Evolutionary conservation across 164 flowering plant genomes (phyloP).

Genomic region (Magnolia kwangsiensis): DNA sequence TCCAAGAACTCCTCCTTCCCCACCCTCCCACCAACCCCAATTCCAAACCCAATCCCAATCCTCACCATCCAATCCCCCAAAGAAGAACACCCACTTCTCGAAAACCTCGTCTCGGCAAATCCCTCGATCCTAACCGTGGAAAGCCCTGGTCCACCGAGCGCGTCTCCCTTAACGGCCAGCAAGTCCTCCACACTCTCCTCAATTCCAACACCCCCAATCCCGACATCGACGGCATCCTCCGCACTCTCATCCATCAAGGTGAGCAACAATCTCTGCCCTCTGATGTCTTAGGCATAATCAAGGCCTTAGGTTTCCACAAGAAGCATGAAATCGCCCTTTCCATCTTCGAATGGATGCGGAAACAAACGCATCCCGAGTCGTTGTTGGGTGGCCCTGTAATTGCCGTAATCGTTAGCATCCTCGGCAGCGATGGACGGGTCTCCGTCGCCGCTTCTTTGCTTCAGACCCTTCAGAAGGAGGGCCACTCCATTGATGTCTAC

Average conservation of each 20-base stretch:
- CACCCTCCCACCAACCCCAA: constrained; percentile 32
- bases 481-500: constrained; percentile 65
- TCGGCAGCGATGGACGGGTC: constrained; percentile 61
- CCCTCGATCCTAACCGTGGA: constrained; percentile 62
- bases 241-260: constrained; percentile 11
- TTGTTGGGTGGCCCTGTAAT: constrained; percentile 45
- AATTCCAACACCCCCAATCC: constrained; percentile 9
- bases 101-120: constrained; percentile 46
- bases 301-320: constrained; percentile 60
- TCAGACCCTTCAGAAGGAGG: constrained; percentile 43
- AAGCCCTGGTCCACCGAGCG: constrained; percentile 62
- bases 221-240: constrained; percentile 26
- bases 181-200: constrained; percentile 40
- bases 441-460: constrained; percentile 53
- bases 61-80: constrained; percentile 8
- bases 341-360: constrained; percentile 62
- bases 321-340: constrained; percentile 54
- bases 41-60: constrained; percentile 19
- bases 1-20: constrained; percentile 17
- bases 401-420: constrained; percentile 51
- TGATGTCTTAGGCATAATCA: constrained; percentile 60
- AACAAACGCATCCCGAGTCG: constrained; percentile 22
- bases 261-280: constrained; percentile 19
- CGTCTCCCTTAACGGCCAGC: constrained; percentile 57
- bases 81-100: constrained; percentile 22